phyloP scores from a whole-genome alignment of 345 rosid species.

The Odontarrhena argentea region DNA sequence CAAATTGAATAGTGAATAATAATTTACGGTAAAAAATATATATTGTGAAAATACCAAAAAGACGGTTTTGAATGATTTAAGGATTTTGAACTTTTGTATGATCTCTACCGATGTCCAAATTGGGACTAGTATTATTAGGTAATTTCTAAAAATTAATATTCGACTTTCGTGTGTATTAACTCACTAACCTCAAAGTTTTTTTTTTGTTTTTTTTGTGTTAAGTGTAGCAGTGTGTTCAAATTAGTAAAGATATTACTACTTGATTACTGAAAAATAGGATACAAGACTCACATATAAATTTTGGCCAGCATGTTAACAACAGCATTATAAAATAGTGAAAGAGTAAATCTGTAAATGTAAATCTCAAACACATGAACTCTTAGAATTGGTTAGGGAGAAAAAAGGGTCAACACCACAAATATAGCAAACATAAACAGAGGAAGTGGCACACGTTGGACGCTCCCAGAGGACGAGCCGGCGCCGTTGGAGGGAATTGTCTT shows the following conservation, averaged over 20 bases:
- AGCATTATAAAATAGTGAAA: background rate
- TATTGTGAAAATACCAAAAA: too few relatives aligned
- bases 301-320: background rate
- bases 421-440: slow-evolving; percentile 37
- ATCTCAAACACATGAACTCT: slow-evolving; percentile 19
- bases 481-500: slow-evolving; percentile 51
- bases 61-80: too few relatives aligned
- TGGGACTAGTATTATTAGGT: too few relatives aligned
- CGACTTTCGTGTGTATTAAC: too few relatives aligned
- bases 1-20: too few relatives aligned
- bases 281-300: background rate
- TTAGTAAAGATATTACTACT: too few relatives aligned
- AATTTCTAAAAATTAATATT: too few relatives aligned
- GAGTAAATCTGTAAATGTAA: background rate
- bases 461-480: slow-evolving; percentile 50
- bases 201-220: background rate
- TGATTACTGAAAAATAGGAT: background rate
- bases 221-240: background rate
- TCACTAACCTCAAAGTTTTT: too few relatives aligned
- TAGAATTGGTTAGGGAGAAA: slow-evolving; percentile 38
- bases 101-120: too few relatives aligned
- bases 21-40: too few relatives aligned
- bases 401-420: slow-evolving; percentile 40
- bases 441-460: slow-evolving; percentile 35
- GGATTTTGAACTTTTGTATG: too few relatives aligned